Base-by-base conservation (phyloP, 83 land plant species). In the Thuja plicata region DNA sequence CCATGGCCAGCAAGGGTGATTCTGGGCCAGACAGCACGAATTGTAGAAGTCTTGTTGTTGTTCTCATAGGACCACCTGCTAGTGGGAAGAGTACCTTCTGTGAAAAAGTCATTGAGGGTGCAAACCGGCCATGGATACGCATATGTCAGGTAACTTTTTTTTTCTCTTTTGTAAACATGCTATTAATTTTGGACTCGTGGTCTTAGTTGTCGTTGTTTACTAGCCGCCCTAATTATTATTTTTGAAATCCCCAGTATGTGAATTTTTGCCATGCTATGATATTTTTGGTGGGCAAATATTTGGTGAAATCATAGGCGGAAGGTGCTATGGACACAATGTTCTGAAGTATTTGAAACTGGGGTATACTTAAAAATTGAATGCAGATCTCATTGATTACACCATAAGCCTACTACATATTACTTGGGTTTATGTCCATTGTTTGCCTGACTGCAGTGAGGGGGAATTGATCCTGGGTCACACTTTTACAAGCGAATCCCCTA, bases 41-140 rank as follows among this genome's bases (percentile, higher is more conserved):
- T 82, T 87, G 62, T 43, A 92, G 91, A 83, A 77, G 62, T 24
- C 60, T 96, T 1, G 83, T 98, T 50, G 87, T 97, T 88, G 87
- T 98, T 40, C 91, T 98, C 62, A 94, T 98, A 82, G 99, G 99
- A 30, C 92, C 95, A 0, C 99, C 99, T 34, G 99, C 97, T 0
- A 96, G 99, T 83, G 99, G 97, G 24, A 98, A 98, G 88, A 93
- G 95, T 88, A 95, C 97, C 34, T 94, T 98, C 89, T 98, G 98
- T 87, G 90, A 92, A 8, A 86, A 77, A 50, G 91, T 98, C 83
- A 89, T 96, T 86, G 82, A 85, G 24, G 73, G 90, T 88, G 91
- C 96, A 57, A 79, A 86, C 34, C 92, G 95, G 8, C 91, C 89
- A 30, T 98, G 99, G 99, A 94, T 86, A 77, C 95, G 99, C 17